phyloP scores from a whole-genome alignment of 2,329 filamentous ascomycete species.

The Boeremia lycopersici region DNA sequence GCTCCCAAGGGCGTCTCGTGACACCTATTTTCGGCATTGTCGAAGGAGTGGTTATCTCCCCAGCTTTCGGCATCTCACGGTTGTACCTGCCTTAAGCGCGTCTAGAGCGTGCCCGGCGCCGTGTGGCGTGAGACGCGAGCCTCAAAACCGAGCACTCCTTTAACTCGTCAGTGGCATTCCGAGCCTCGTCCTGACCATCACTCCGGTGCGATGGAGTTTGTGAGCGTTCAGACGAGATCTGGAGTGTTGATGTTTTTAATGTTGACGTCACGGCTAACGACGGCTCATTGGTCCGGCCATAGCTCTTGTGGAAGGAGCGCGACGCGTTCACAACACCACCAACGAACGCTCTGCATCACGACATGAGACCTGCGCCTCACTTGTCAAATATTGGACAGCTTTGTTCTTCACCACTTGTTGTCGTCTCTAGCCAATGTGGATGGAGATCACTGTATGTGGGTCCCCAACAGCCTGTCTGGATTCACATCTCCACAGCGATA shows the following conservation, averaged over 20 bases:
- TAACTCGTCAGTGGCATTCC: background rate
- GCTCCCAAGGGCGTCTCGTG: slow-evolving; percentile 8
- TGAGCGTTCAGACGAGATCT: background rate
- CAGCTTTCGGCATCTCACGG: slow-evolving; percentile 14
- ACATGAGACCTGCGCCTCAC: slow-evolving; percentile 8
- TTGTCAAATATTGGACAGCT: background rate
- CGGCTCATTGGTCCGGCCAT: background rate
- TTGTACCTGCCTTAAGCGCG: slow-evolving; percentile 18
- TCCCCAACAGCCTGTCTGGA: background rate
- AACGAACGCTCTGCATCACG: background rate
- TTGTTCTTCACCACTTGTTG: background rate
- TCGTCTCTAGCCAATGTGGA: background rate
- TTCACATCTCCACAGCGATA: slow-evolving; percentile 30
- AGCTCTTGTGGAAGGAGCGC: background rate
- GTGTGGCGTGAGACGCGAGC: slow-evolving; percentile 13
- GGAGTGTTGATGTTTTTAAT: background rate
- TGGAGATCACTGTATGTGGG: background rate
- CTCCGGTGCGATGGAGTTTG: background rate
- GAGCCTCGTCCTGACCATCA: background rate
- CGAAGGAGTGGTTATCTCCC: slow-evolving; percentile 13
- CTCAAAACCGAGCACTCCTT: background rate
- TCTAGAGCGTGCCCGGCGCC: slow-evolving; percentile 12
- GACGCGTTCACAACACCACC: slow-evolving; percentile 1
- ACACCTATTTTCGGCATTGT: slow-evolving; percentile 22
- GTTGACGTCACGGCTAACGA: background rate